phyloP scores from a whole-genome alignment of 1,284 basidiomycete genomes.

The Trametes pubescens region DNA sequence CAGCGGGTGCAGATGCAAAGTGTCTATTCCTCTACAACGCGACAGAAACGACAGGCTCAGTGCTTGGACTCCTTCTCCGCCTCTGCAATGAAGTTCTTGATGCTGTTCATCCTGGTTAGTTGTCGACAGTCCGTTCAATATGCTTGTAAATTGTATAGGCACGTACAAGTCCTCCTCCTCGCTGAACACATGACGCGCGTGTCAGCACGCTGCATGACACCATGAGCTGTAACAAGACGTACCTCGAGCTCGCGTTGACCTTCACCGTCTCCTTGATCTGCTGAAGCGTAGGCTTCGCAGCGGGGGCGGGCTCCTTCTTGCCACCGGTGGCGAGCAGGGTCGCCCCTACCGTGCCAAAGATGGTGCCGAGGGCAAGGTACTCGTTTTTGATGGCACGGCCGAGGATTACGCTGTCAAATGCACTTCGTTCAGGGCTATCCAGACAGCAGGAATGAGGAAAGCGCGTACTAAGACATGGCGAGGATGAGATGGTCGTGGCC shows the following conservation, averaged over 20 bases:
- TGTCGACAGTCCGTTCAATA: conserved; percentile 42
- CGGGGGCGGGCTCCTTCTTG: conserved; percentile 52
- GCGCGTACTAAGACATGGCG: conserved; percentile 54
- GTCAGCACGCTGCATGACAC: conserved; percentile 8
- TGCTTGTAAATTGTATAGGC: conserved; percentile 20
- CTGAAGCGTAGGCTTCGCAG: conserved; percentile 53
- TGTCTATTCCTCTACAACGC: conserved; percentile 31
- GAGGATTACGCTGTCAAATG: conserved; percentile 62
- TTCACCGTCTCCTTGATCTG: conserved; percentile 69
- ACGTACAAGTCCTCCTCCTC: conserved; percentile 81
- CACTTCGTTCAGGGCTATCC: not conserved
- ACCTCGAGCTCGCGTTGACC: conserved; percentile 72
- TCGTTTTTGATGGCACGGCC: conserved; percentile 81
- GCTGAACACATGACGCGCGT: conserved; percentile 43
- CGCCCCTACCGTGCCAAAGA: conserved; percentile 59
- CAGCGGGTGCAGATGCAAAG: conserved; percentile 18
- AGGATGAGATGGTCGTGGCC: conserved; percentile 31
- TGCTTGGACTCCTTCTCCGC: conserved; percentile 71
- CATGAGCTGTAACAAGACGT: conserved; percentile 42
- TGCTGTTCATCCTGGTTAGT: conserved; percentile 65
- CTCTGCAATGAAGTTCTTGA: conserved; percentile 78
- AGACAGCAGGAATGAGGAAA: not conserved
- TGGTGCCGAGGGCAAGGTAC: conserved; percentile 75
- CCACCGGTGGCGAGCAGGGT: conserved; percentile 59
- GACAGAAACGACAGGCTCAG: conserved; percentile 27